Evolutionary conservation across 2,329 filamentous ascomycete species (phyloP).

Genomic region (Arthrobotrys megalospora): DNA sequence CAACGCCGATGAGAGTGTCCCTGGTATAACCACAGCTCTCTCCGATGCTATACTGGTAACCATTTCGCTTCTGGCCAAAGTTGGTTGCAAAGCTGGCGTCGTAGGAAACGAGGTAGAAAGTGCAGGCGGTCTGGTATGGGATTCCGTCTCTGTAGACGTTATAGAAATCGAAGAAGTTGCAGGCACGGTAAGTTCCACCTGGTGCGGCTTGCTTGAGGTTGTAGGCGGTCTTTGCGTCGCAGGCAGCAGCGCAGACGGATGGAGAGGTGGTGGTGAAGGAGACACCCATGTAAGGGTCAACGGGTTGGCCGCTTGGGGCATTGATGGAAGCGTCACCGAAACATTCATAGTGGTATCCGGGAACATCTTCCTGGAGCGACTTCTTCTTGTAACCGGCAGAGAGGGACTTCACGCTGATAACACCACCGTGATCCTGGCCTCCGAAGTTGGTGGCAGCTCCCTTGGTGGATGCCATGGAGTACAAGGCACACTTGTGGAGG

Average conservation of each 20-base stretch:
- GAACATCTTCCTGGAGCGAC: conserved; percentile 20
- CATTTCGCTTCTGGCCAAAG: conserved; percentile 15
- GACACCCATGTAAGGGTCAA: conserved; percentile 35
- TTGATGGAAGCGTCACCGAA: conserved; percentile 28
- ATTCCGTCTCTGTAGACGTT: conserved; percentile 31
- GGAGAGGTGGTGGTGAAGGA: conserved; percentile 23
- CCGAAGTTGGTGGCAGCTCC: conserved; percentile 19
- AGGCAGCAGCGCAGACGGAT: conserved; percentile 17
- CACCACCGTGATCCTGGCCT: conserved; percentile 9
- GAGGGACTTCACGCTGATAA: conserved; percentile 21
- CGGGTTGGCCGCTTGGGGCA: not conserved
- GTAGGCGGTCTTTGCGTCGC: conserved; percentile 21
- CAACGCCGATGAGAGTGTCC: conserved; percentile 9
- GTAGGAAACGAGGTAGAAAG: conserved; percentile 22
- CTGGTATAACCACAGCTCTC: conserved; percentile 34
- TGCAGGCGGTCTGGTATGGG: conserved; percentile 31
- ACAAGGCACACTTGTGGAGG: conserved; percentile 35
- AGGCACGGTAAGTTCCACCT: conserved; percentile 22
- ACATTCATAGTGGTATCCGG: conserved; percentile 27
- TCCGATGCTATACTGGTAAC: conserved; percentile 26
- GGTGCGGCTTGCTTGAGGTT: conserved; percentile 1
- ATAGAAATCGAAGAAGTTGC: conserved; percentile 45
- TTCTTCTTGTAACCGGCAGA: conserved; percentile 35
- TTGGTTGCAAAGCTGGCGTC: conserved; percentile 29
- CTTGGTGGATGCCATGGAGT: conserved; percentile 34